Evolutionary conservation across 805 yeast species (phyloP), one percentile per base, ranked within the genome.

Genomic region (Pichia occidentalis): DNA sequence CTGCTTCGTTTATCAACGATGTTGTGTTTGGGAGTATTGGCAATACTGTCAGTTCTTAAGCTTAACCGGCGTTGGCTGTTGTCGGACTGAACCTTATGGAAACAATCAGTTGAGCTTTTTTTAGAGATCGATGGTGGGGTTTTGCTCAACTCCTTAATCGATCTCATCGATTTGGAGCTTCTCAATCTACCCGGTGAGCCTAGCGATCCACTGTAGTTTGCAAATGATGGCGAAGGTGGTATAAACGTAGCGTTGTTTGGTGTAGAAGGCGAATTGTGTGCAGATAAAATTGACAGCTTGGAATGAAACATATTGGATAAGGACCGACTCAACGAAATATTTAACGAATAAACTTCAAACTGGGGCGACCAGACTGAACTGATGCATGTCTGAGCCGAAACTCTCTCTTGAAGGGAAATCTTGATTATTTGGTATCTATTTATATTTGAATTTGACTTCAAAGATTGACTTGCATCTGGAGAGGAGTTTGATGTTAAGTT

Each of bases 371-470:
- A 45, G 4, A 45, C 27, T 12, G 29, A 19, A 8, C 33, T 35
- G 5, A 45, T 36, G 29, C 44, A 45, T 12, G 39, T 33, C 32
- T 45, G 49, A 2, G 45, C 44, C 4, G 21, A 8, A 7, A 40
- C 46, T 24, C 49, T 37, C 12, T 45, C 46, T 19, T 43, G 49
- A 5, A 43, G 11, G 4, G 49, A 30, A 7, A 43, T 29, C 14
- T 34, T 40, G 7, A 45, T 16, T 16, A 16, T 30, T 28, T 28
- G 38, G 13, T 21, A 12, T 20, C 35, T 28, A 29, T 31, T 23
- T 8, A 28, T 24, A 4, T 10, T 24, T 7, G 21, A 14, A 5
- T 12, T 14, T 10, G 21, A 5, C 19, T 7, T 29, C n/a, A n/a
- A n/a, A n/a, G n/a, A 10, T 18, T 16, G 10, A 14, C 13, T 4